phyloP scores from a whole-genome alignment of 2,329 filamentous ascomycete genomes.

The Chalaropsis ovoidea region DNA sequence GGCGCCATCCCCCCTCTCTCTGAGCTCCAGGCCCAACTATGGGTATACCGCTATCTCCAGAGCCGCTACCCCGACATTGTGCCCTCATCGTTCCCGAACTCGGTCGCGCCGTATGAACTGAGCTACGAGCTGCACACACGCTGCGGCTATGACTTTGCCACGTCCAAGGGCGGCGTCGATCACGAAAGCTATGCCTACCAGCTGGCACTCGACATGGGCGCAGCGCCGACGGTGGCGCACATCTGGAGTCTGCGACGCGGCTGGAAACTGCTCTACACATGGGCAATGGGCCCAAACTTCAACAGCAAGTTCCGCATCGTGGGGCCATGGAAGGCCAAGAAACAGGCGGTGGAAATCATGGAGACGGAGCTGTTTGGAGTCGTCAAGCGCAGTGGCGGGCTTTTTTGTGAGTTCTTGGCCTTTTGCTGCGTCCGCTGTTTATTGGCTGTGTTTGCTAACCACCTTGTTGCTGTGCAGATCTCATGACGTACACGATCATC shows the following conservation, averaged over 20 bases:
- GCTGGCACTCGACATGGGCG: conserved; percentile 39
- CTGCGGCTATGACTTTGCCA: conserved; percentile 32
- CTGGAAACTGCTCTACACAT: conserved; percentile 33
- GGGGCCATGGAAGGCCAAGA: conserved; percentile 37
- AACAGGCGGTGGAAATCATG: conserved; percentile 34
- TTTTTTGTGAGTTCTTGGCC: conserved; percentile 30
- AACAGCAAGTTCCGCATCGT: conserved; percentile 41
- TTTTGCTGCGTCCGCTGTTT: not conserved
- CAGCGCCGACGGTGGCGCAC: conserved; percentile 34
- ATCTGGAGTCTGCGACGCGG: conserved; percentile 30
- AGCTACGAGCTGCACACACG: conserved; percentile 36
- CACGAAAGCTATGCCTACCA: conserved; percentile 44
- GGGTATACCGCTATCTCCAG: conserved; percentile 37
- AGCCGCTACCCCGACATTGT: conserved; percentile 28
- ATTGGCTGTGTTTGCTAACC: not conserved
- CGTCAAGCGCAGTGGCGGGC: conserved; percentile 33
- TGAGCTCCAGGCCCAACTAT: conserved; percentile 42
- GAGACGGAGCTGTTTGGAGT: conserved; percentile 36
- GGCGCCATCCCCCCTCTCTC: conserved; percentile 41
- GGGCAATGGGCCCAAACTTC: conserved; percentile 42
- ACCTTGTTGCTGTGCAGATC: conserved; percentile 28
- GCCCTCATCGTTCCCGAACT: conserved; percentile 26
- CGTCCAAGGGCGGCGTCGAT: conserved; percentile 37
- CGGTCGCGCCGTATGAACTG: conserved; percentile 33
- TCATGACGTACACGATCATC: conserved; percentile 33